A percentile compares a stretch with the other conserved stretches of the same genome.
phyloP scores from a whole-genome alignment of 352 stramenopile species.

The Thalassiosira hispida region DNA sequence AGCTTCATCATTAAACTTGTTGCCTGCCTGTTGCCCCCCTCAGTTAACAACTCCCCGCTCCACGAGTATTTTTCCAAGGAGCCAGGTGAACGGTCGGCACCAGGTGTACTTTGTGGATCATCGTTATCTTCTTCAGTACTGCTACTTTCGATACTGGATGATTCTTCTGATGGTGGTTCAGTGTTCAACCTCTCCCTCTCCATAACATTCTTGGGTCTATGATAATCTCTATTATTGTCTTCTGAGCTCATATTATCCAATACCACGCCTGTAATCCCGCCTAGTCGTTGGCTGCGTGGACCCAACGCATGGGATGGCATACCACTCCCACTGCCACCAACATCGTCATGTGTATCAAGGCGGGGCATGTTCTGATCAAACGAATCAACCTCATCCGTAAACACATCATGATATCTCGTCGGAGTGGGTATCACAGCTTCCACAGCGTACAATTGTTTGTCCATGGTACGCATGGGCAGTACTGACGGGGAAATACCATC shows the following conservation, averaged over 20 bases:
- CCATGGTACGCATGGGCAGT: conserved; percentile 21
- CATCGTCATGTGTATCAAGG: conserved; percentile 1
- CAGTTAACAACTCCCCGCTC: conserved; percentile 12
- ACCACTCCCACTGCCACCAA: conserved; percentile 1
- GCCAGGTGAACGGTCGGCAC: conserved; percentile 1
- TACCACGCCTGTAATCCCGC: conserved; percentile 74
- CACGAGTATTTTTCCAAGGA: conserved; percentile 8
- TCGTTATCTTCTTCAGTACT: conserved; percentile 16
- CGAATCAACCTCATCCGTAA: conserved; percentile 10
- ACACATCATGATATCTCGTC: conserved; percentile 10
- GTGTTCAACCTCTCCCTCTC: background rate
- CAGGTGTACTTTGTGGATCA: conserved; percentile 31
- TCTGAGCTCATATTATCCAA: conserved; percentile 29
- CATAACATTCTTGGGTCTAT: background rate
- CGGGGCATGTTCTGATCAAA: conserved; percentile 11
- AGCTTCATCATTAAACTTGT: conserved; percentile 70
- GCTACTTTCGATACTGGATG: background rate
- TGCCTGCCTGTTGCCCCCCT: conserved; percentile 49
- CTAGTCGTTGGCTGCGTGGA: conserved; percentile 61
- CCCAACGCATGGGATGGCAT: conserved; percentile 56
- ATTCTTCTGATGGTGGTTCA: background rate
- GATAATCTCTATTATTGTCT: conserved; percentile 13
- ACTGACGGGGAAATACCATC: conserved; percentile 2
- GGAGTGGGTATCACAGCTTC: conserved; percentile 38
- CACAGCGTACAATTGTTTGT: conserved; percentile 30